Conservation (phyloP, 1,284 basidiomycete species). For the Cryptococcus sp. region DNA sequence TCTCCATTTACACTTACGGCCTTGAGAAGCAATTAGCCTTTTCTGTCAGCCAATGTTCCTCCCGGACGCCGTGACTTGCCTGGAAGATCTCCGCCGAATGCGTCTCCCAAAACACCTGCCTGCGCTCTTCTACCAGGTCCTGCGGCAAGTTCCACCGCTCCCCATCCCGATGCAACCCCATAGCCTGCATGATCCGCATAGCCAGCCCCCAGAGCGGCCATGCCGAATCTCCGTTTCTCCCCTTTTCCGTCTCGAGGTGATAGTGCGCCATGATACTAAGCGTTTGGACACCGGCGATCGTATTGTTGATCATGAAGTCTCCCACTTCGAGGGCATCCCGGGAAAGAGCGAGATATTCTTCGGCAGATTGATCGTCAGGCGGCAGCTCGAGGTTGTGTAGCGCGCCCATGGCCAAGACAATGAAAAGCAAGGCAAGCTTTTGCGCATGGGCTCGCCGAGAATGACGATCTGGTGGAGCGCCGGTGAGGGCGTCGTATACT, state of each 20-base stretch:
- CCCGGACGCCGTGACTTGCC: neutral
- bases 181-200: slow-evolving; percentile 33
- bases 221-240: slow-evolving; percentile 31
- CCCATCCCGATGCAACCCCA: slow-evolving; percentile 43
- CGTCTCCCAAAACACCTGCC: slow-evolving; percentile 25
- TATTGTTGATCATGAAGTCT: slow-evolving; percentile 33
- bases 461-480: neutral
- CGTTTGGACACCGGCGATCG: slow-evolving; percentile 32
- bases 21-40: slow-evolving; percentile 27
- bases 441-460: slow-evolving; percentile 13
- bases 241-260: slow-evolving; percentile 23
- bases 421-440: slow-evolving; percentile 30
- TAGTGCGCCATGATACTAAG: slow-evolving; percentile 23
- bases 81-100: slow-evolving; percentile 27
- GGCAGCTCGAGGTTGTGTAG: slow-evolving; percentile 32
- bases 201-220: slow-evolving; percentile 41
- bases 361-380: slow-evolving; percentile 26
- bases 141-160: slow-evolving; percentile 34
- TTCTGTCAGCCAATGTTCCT: neutral
- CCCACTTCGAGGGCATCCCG: slow-evolving; percentile 27
- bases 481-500: slow-evolving; percentile 3
- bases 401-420: slow-evolving; percentile 32
- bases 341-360: slow-evolving; percentile 25
- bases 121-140: slow-evolving; percentile 19
- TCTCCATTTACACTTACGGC: slow-evolving; percentile 9